Percentiles rank a stretch among this genome's conserved stretches.
Conservation (phyloP, 2,329 filamentous ascomycete species). For the Exophiala mesophila region DNA sequence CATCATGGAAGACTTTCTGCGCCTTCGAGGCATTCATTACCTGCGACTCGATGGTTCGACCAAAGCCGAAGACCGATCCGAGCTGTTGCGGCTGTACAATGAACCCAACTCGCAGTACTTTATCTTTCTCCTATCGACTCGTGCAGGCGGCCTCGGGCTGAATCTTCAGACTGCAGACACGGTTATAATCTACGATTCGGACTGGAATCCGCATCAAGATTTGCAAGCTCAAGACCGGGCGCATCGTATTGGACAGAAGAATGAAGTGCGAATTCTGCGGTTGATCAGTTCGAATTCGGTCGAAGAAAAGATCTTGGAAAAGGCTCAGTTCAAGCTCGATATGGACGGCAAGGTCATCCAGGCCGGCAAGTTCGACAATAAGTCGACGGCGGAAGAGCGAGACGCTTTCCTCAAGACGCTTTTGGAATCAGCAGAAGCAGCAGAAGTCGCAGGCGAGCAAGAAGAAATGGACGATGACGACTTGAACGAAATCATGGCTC, state of each 20-base stretch:
- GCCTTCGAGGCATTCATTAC: conserved; percentile 76
- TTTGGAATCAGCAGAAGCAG: conserved; percentile 70
- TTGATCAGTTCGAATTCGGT: conserved; percentile 96
- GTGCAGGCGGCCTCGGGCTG: conserved; percentile 93
- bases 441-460: conserved; percentile 71
- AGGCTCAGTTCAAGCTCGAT: conserved; percentile 94
- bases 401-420: conserved; percentile 94
- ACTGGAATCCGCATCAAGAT: conserved; percentile 99
- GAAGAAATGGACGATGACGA: conserved; percentile 96
- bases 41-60: conserved; percentile 93
- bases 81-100: conserved; percentile 85
- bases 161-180: conserved; percentile 97
- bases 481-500: conserved; percentile 87
- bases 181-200: conserved; percentile 98
- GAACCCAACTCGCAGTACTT: conserved; percentile 87
- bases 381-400: conserved; percentile 96
- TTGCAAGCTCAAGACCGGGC: conserved; percentile 98
- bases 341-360: conserved; percentile 99
- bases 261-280: conserved; percentile 93
- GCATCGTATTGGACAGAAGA: conserved; percentile 99
- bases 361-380: conserved; percentile 98
- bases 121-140: conserved; percentile 96
- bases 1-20: conserved; percentile 98
- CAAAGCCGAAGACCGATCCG: conserved; percentile 94
- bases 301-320: conserved; percentile 96